Percentiles rank a stretch among this genome's conserved stretches.
Conservation (phyloP, 371 early-diverging fungal species). For the Mucor sp. region DNA sequence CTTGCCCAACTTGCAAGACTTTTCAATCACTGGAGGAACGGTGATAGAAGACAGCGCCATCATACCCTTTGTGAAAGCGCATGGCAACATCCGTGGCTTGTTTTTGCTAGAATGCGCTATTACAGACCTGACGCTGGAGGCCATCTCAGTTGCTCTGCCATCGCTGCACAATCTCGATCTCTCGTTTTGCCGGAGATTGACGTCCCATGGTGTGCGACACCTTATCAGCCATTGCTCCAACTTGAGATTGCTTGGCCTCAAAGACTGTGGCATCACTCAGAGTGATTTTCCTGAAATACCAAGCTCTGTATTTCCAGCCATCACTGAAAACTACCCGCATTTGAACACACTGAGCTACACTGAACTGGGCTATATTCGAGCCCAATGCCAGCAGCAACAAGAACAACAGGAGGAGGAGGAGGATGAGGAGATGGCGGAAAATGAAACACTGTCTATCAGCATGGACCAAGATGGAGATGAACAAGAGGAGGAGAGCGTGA, state of each 20-base stretch:
- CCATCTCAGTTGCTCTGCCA: conserved; percentile 27
- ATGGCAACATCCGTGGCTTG: conserved; percentile 29
- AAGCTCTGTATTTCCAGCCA: conserved; percentile 1
- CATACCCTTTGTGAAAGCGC: conserved; percentile 36
- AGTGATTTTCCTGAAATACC: conserved; percentile 38
- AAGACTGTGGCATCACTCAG: conserved; percentile 30
- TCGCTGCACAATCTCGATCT: conserved; percentile 35
- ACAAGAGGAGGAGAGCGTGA: conserved; percentile 14
- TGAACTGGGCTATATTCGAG: conserved; percentile 16
- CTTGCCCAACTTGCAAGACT: conserved; percentile 30
- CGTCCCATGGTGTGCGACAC: conserved; percentile 30
- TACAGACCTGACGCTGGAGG: conserved; percentile 35
- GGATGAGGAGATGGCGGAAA: background rate
- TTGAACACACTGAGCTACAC: conserved; percentile 18
- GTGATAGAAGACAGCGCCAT: conserved; percentile 33
- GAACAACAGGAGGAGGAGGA: background rate
- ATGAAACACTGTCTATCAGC: background rate
- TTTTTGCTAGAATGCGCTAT: conserved; percentile 42
- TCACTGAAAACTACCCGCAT: conserved; percentile 12
- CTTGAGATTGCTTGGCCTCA: conserved; percentile 44
- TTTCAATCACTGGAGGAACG: conserved; percentile 39
- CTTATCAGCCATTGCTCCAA: conserved; percentile 19
- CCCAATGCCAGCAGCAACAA: conserved; percentile 1
- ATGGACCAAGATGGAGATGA: background rate
- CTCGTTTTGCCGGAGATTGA: conserved; percentile 35